These are phyloP conservation scores for Citrus trifoliata DNA, from an alignment of 345 rosid species.

Conservation along the genomic window DNA sequence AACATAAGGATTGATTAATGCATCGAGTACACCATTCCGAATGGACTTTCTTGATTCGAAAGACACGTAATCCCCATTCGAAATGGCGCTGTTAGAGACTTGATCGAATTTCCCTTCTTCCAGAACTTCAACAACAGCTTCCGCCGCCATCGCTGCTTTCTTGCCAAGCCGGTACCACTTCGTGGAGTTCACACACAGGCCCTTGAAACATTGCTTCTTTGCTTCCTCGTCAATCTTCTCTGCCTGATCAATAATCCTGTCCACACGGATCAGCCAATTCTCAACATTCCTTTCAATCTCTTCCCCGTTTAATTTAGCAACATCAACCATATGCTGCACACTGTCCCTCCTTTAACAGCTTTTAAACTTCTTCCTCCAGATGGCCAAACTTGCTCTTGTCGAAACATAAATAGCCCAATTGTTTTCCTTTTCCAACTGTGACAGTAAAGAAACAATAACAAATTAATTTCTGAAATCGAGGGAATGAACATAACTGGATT, in stretches of 20 bases:
- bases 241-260: background rate
- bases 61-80: background rate
- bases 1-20: background rate
- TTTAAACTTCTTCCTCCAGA: background rate
- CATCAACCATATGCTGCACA: background rate
- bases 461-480: background rate
- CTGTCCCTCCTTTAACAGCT: background rate
- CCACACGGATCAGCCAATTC: too few relatives aligned
- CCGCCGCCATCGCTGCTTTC: background rate
- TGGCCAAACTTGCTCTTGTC: background rate
- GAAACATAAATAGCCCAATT: background rate
- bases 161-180: background rate
- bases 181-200: background rate
- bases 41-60: conserved; percentile 13
- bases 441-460: background rate
- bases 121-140: background rate
- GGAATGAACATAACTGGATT: background rate
- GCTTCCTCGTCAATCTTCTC: background rate
- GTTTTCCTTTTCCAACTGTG: background rate
- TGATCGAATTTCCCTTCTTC: background rate
- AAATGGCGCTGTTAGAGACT: background rate
- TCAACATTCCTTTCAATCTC: background rate
- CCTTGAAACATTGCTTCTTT: background rate
- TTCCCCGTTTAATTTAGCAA: background rate
- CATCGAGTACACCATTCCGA: background rate